Conservation (phyloP, 2,329 filamentous ascomycete species). For the Microsporum ferrugineum region DNA sequence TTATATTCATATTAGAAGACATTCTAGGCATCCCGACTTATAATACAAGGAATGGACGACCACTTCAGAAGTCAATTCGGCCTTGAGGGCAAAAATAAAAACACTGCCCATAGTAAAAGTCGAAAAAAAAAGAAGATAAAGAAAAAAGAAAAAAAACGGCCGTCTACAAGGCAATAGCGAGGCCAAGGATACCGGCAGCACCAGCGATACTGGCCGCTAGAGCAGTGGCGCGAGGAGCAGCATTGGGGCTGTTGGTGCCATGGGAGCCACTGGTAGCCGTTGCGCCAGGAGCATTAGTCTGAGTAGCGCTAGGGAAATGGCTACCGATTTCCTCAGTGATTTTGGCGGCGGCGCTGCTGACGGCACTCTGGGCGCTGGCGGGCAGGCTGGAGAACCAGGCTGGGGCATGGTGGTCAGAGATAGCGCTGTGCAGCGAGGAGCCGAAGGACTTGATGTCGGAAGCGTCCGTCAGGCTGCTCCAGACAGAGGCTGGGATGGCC, state of each 20-base stretch:
- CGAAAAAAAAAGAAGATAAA: background rate
- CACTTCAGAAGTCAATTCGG: background rate
- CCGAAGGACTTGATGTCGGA: slow-evolving; percentile 4
- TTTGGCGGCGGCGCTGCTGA: slow-evolving; percentile 6
- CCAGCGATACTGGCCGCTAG: slow-evolving; percentile 13
- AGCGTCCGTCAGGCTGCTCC: slow-evolving; percentile 7
- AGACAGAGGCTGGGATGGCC: slow-evolving; percentile 8
- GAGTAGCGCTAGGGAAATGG: background rate
- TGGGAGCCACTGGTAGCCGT: background rate
- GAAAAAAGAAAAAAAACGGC: background rate
- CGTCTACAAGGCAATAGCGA: slow-evolving; percentile 14
- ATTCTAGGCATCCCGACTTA: background rate
- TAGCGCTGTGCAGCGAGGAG: slow-evolving; percentile 10
- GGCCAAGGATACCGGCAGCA: slow-evolving; percentile 15
- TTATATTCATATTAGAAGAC: background rate
- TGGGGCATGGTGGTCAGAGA: slow-evolving; percentile 12
- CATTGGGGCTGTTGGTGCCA: background rate
- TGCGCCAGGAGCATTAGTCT: background rate
- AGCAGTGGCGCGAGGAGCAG: slow-evolving; percentile 10
- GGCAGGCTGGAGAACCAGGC: slow-evolving; percentile 14
- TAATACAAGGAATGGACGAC: background rate
- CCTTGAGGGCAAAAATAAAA: background rate
- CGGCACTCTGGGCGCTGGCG: slow-evolving; percentile 7
- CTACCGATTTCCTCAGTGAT: slow-evolving; percentile 29
- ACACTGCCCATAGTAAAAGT: background rate